Evolutionary conservation across 768 basidiomycete genomes (phyloP).

Genomic region (Lactarius hatsudake): DNA sequence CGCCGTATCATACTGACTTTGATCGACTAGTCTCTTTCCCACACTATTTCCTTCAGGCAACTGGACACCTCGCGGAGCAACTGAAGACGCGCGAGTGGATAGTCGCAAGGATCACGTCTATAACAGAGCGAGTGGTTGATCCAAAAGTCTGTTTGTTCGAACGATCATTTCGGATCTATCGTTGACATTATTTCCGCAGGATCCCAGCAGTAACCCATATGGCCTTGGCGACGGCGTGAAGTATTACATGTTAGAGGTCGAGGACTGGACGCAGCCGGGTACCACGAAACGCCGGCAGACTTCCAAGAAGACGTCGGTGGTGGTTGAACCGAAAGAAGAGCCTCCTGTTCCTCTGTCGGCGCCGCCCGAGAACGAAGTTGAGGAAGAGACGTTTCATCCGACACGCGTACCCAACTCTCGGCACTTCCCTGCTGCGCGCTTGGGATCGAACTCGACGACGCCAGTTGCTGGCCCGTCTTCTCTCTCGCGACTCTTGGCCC

Average conservation of each 20-base stretch:
- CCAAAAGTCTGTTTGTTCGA: conserved; percentile 52
- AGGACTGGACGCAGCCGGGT: conserved; percentile 84
- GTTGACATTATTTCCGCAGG: conserved; percentile 42
- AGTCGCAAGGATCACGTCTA: conserved; percentile 86
- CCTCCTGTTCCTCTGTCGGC: conserved; percentile 51
- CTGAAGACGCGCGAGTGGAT: conserved; percentile 93
- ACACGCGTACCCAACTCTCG: conserved; percentile 66
- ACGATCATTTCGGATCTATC: background rate
- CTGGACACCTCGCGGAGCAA: conserved; percentile 82
- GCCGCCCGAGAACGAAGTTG: conserved; percentile 68
- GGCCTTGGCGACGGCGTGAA: conserved; percentile 85
- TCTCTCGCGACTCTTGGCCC: conserved; percentile 73
- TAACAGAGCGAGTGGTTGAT: conserved; percentile 82
- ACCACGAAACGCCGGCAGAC: conserved; percentile 56
- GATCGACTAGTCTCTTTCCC: conserved; percentile 81
- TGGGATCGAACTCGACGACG: conserved; percentile 67
- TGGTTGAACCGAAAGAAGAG: conserved; percentile 39
- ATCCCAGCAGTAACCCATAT: conserved; percentile 84
- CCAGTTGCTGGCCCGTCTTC: conserved; percentile 74
- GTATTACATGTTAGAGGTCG: conserved; percentile 91
- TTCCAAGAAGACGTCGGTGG: conserved; percentile 46
- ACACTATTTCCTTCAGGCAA: conserved; percentile 93
- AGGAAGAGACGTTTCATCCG: conserved; percentile 67
- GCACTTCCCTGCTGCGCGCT: conserved; percentile 55
- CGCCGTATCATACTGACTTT: conserved; percentile 28